Conservation (phyloP, 1,139 yeast species). For the Magnusiomyces suaveolens region DNA sequence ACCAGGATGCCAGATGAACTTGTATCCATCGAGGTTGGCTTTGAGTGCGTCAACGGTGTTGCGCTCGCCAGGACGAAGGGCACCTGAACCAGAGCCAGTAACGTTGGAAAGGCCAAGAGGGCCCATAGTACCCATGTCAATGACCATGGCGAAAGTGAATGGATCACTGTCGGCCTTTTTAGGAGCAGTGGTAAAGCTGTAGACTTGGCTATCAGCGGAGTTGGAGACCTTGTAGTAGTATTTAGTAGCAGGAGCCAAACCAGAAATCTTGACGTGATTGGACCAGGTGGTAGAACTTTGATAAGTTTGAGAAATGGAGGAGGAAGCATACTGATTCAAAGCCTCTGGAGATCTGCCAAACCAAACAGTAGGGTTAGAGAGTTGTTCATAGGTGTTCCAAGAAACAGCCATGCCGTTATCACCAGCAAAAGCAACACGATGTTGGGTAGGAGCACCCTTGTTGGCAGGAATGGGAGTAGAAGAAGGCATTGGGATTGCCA, state of each 20-base stretch:
- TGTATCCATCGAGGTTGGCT: slow-evolving; percentile 18
- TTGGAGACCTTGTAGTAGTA: slow-evolving; percentile 24
- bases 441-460: slow-evolving; percentile 17
- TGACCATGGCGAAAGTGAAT: slow-evolving; percentile 23
- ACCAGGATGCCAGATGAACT: slow-evolving; percentile 27
- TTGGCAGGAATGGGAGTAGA: slow-evolving; percentile 6
- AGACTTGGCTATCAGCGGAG: slow-evolving; percentile 6
- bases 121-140: slow-evolving; percentile 26
- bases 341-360: slow-evolving; percentile 22
- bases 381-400: slow-evolving; percentile 24
- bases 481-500: slow-evolving; percentile 2
- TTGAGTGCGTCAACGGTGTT: slow-evolving; percentile 24
- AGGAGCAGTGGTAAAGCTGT: slow-evolving; percentile 22
- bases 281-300: slow-evolving; percentile 24
- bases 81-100: slow-evolving; percentile 16
- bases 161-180: slow-evolving; percentile 15
- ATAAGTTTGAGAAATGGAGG: slow-evolving; percentile 21
- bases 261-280: slow-evolving; percentile 26
- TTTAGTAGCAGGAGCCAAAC: slow-evolving; percentile 23
- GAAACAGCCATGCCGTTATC: slow-evolving; percentile 23
- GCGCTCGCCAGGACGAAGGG: slow-evolving; percentile 17
- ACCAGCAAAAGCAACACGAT: slow-evolving; percentile 25
- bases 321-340: slow-evolving; percentile 18
- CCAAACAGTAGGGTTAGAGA: slow-evolving; percentile 21
- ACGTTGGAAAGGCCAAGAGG: slow-evolving; percentile 20